These are phyloP conservation scores for Hamigera avellanea DNA, from an alignment of 495 filamentous ascomycete species.

Conservation along the genomic window DNA sequence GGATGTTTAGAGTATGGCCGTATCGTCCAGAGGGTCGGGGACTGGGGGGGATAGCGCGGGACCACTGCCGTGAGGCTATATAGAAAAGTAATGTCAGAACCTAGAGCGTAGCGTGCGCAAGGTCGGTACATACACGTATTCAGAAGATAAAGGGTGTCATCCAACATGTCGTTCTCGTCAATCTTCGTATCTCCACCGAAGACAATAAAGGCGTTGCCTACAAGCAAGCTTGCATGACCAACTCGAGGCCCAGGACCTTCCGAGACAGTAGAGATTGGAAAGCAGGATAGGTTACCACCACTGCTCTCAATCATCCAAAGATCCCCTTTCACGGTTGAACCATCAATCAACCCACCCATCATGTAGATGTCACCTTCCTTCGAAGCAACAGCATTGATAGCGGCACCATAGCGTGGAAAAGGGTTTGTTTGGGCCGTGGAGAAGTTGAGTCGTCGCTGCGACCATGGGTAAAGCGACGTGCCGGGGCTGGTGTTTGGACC, in stretches of 20 bases:
- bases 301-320: slow-evolving; percentile 95
- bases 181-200: slow-evolving; percentile 98
- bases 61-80: slow-evolving; percentile 94
- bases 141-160: slow-evolving; percentile 90
- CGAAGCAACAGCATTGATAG: slow-evolving; percentile 81
- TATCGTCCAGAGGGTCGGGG: slow-evolving; percentile 82
- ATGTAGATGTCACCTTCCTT: slow-evolving; percentile 97
- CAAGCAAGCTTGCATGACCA: slow-evolving; percentile 86
- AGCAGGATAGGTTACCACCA: slow-evolving; percentile 71
- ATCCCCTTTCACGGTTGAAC: slow-evolving; percentile 90
- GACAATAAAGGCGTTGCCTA: slow-evolving; percentile 98
- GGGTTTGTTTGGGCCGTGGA: slow-evolving; percentile 72
- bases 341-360: slow-evolving; percentile 94
- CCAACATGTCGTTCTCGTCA: slow-evolving; percentile 79
- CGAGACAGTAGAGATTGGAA: slow-evolving; percentile 79
- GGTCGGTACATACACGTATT: slow-evolving; percentile 64
- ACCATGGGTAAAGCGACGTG: slow-evolving; percentile 86
- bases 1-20: slow-evolving; percentile 89
- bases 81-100: slow-evolving; percentile 2
- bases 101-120: neutral
- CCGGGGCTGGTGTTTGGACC: slow-evolving; percentile 30
- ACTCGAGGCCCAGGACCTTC: slow-evolving; percentile 95
- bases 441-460: slow-evolving; percentile 77
- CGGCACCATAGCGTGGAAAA: slow-evolving; percentile 94
- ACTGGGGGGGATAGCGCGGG: slow-evolving; percentile 74